Evolutionary conservation across 2,329 filamentous ascomycete genomes (phyloP).

Genomic region (Talaromyces sp.): DNA sequence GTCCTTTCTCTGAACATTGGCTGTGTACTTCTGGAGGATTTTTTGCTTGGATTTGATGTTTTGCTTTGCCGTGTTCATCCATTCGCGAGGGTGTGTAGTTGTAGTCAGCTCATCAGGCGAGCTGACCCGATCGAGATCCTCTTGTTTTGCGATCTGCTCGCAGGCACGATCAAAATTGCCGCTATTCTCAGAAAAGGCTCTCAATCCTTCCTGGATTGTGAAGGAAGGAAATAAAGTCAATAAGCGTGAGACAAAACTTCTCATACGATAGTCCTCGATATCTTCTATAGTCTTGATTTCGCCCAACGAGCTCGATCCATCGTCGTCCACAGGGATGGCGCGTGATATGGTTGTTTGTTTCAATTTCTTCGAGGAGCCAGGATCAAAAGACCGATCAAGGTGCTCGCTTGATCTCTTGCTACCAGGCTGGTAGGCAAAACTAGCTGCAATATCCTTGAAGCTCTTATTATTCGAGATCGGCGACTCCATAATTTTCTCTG

Average conservation of each 20-base stretch:
- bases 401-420: conserved; percentile 40
- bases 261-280: conserved; percentile 47
- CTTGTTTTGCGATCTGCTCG: conserved; percentile 39
- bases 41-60: conserved; percentile 26
- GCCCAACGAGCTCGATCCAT: conserved; percentile 8
- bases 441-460: conserved; percentile 41
- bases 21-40: conserved; percentile 53
- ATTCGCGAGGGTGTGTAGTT: neutral
- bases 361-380: conserved; percentile 35
- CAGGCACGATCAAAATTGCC: conserved; percentile 55
- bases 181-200: conserved; percentile 47
- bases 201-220: conserved; percentile 44
- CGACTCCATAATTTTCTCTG: conserved; percentile 39
- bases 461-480: conserved; percentile 26
- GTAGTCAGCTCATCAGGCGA: conserved; percentile 10
- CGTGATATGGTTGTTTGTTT: conserved; percentile 42
- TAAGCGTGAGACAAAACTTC: conserved; percentile 51
- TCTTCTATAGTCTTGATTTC: conserved; percentile 44
- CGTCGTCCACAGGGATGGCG: conserved; percentile 37
- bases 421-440: conserved; percentile 38
- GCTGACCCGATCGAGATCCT: conserved; percentile 25
- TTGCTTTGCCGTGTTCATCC: conserved; percentile 5
- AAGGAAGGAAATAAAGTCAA: conserved; percentile 44
- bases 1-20: conserved; percentile 11
- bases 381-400: conserved; percentile 39